phyloP scores from a whole-genome alignment of 768 basidiomycete genomes.

The Mycena leptocephala region DNA sequence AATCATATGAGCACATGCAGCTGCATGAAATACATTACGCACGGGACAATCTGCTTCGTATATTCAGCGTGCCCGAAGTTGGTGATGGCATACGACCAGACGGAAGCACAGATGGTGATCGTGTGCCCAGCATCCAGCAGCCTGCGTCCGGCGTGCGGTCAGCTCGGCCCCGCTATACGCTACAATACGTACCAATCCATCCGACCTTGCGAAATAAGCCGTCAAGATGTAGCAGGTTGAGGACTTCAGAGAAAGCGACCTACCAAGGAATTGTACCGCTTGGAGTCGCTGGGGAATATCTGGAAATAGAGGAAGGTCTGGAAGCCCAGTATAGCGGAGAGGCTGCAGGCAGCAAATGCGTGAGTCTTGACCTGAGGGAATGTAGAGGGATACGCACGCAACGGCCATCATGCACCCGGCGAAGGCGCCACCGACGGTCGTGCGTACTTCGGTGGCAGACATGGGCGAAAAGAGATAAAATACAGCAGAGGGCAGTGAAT shows the following conservation, averaged over 20 bases:
- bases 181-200: slow-evolving; percentile 20
- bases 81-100: slow-evolving; percentile 22
- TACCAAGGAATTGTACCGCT: not conserved
- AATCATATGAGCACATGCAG: not conserved
- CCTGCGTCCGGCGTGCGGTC: slow-evolving; percentile 3
- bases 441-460: not conserved
- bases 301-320: not conserved
- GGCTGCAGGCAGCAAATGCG: not conserved
- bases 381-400: not conserved
- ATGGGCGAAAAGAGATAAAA: not conserved
- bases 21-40: not conserved
- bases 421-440: not conserved
- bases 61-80: slow-evolving; percentile 4
- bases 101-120: slow-evolving; percentile 16
- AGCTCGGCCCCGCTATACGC: not conserved
- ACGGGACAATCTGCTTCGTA: slow-evolving; percentile 15
- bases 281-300: not conserved
- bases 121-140: slow-evolving; percentile 26
- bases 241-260: not conserved
- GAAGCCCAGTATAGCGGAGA: not conserved
- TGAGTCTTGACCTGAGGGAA: not conserved
- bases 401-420: not conserved
- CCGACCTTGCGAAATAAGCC: not conserved
- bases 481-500: no score
- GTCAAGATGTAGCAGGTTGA: not conserved